Evolutionary conservation across 768 basidiomycete species (phyloP).

Genomic region (Mycena alexandri): DNA sequence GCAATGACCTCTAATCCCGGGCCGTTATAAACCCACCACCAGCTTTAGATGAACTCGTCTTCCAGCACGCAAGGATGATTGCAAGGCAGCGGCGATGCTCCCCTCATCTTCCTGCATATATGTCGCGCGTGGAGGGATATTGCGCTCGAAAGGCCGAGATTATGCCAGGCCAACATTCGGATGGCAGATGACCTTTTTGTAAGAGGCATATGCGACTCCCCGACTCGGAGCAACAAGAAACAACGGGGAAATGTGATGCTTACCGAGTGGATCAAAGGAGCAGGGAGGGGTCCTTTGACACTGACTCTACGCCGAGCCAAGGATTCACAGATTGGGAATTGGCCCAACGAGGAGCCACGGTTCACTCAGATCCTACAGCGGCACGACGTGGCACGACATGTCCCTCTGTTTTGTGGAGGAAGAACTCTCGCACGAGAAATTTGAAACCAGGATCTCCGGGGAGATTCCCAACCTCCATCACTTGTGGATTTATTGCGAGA

Average conservation of each 20-base stretch:
- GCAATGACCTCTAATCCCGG: no score
- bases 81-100: no score
- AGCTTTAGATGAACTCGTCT: no score
- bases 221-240: no score
- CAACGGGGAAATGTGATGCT: no score
- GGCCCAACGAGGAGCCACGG: background rate
- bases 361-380: background rate
- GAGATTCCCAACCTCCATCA: background rate
- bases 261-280: background rate
- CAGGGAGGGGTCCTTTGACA: background rate
- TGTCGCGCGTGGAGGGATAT: constrained; percentile 7
- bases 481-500: background rate
- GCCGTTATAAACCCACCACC: no score
- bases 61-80: no score
- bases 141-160: background rate
- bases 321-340: background rate
- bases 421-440: background rate
- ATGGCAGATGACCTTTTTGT: background rate
- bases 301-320: background rate
- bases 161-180: background rate
- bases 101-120: background rate
- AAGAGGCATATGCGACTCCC: no score
- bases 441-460: background rate
- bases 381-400: background rate
- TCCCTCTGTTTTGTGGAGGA: background rate